Evolutionary conservation across 306 rosid genomes (phyloP), one percentile per base, ranked within the genome.

Genomic region (Carpinus viminea): DNA sequence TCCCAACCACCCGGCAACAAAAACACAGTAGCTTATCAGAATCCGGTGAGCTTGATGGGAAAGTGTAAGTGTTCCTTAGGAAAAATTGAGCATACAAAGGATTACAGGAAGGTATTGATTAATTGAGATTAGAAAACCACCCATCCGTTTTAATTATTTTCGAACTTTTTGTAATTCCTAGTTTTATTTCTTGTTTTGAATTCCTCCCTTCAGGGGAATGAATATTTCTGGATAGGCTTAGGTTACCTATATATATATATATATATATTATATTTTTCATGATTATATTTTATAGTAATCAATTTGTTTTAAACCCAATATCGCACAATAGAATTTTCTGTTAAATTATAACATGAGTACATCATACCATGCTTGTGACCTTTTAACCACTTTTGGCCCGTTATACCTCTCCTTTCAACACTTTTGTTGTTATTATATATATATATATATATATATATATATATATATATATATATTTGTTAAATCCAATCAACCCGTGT

Each of bases 1-100:
- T 90, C 21, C 97, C 97, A 0, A 85, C 90, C 60, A 77, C 38
- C 83, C 88, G 81, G 34, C 88, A 87, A 72, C 86, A 76, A 83
- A 88, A 81, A 80, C 82, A 74, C 46, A 61, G 69, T 76, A 78
- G 85, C 82, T 78, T 62, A 21, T 69, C 85, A 51, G 82, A 83
- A 46, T 77, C 86, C 53, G 73, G 79, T 18, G 88, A 78, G 69
- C 83, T 53, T 78, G 91, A 81, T 59, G 90, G 74, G 28, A 81
- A 85, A 81, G 75, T 80, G 55, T 85, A 68, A 74, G 74, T 78
- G 81, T 72, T 71, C 68, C 64, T 78, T 68, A 73, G 66, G 78
- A 26, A 31, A 68, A 83, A 70, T 36, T 52, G 69, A 74, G 74
- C 60, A 83, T 50, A 74, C 57, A 10, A 62, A 60, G 74, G 68